A percentile compares a stretch with the other conserved stretches of the same genome.
Evolutionary conservation across 1,284 basidiomycete genomes (phyloP).

Genomic region (Malassezia obtusa): DNA sequence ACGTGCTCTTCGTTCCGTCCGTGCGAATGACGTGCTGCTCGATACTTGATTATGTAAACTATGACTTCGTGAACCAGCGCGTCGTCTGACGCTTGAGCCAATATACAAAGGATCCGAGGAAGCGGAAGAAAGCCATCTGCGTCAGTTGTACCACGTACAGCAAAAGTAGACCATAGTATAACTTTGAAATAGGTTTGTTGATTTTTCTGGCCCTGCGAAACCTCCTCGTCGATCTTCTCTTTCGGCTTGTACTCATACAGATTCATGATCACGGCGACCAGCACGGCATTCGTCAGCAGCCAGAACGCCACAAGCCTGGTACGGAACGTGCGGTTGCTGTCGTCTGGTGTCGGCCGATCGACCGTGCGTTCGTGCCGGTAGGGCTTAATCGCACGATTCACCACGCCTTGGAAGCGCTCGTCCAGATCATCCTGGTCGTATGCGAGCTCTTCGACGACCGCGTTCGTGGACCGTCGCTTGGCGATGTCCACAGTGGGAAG

Average conservation of each 20-base stretch:
- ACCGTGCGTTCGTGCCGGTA: slow-evolving; percentile 59
- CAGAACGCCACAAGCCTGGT: slow-evolving; percentile 47
- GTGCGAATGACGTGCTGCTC: slow-evolving; percentile 12
- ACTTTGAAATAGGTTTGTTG: slow-evolving; percentile 61
- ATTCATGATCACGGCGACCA: slow-evolving; percentile 74
- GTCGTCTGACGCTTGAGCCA: slow-evolving; percentile 38
- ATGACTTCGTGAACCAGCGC: slow-evolving; percentile 27
- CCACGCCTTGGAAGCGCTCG: slow-evolving; percentile 83
- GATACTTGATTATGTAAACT: slow-evolving; percentile 7
- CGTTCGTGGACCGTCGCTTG: slow-evolving; percentile 52
- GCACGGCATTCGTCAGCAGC: slow-evolving; percentile 48
- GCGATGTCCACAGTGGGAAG: slow-evolving; percentile 75
- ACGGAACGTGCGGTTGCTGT: slow-evolving; percentile 48
- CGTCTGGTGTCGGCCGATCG: slow-evolving; percentile 68
- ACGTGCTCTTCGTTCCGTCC: neutral
- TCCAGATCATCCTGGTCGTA: slow-evolving; percentile 71
- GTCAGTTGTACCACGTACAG: slow-evolving; percentile 12
- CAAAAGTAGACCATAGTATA: slow-evolving; percentile 83
- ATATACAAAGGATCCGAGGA: slow-evolving; percentile 50
- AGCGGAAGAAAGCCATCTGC: slow-evolving; percentile 63
- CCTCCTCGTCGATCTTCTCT: slow-evolving; percentile 52
- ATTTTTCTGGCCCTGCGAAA: slow-evolving; percentile 30
- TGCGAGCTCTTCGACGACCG: slow-evolving; percentile 56
- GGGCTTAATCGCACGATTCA: slow-evolving; percentile 80
- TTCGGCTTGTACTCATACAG: slow-evolving; percentile 50